phyloP scores from a whole-genome alignment of 2,329 filamentous ascomycete genomes.

The Ceratocystis harringtonii region DNA sequence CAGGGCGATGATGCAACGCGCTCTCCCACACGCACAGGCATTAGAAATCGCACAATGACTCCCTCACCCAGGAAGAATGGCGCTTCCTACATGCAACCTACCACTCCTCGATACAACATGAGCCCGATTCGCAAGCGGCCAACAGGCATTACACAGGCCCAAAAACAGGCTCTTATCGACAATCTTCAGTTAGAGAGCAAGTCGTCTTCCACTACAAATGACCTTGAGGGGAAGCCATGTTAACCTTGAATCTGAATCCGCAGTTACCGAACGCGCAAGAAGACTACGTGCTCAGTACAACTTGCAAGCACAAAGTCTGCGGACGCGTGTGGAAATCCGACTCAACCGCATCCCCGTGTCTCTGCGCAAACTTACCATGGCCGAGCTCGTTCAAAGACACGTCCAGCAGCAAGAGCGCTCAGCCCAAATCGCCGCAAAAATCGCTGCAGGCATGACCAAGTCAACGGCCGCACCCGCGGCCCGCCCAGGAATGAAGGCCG shows the following conservation, averaged over 20 bases:
- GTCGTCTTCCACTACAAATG: constrained; percentile 21
- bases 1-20: constrained; percentile 19
- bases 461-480: constrained; percentile 21
- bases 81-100: constrained; percentile 19
- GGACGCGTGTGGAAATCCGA: constrained; percentile 78
- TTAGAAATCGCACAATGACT: constrained; percentile 23
- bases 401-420: constrained; percentile 29
- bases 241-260: neutral
- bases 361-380: constrained; percentile 66
- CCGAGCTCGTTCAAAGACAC: constrained; percentile 51
- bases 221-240: constrained; percentile 1
- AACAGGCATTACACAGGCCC: constrained; percentile 47
- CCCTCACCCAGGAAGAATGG: constrained; percentile 25
- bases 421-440: constrained; percentile 15
- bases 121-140: constrained; percentile 50
- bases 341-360: constrained; percentile 78
- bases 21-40: constrained; percentile 25
- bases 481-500: constrained; percentile 18
- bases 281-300: constrained; percentile 81
- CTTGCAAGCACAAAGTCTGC: constrained; percentile 70
- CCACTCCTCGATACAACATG: constrained; percentile 28
- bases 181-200: constrained; percentile 79
- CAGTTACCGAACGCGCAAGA: constrained; percentile 75
- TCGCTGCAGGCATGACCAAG: constrained; percentile 23
- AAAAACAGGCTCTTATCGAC: constrained; percentile 78